A percentile compares a stretch with the other conserved stretches of the same genome.
Evolutionary conservation across 1,284 basidiomycete species (phyloP).

Genomic region (Ganoderma resinaceum): DNA sequence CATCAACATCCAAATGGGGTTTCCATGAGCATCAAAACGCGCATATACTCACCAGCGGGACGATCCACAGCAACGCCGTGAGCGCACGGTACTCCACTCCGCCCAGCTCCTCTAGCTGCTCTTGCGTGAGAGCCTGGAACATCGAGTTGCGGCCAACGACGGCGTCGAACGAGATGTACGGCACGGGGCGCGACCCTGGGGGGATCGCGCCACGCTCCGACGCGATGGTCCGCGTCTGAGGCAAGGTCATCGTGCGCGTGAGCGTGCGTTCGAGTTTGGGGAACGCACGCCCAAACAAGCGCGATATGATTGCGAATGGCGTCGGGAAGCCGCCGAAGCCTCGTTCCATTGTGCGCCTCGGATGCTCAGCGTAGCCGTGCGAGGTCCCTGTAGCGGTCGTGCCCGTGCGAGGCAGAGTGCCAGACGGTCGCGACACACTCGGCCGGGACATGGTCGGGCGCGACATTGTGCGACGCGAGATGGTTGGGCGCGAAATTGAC

Average conservation of each 20-base stretch:
- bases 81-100: constrained; percentile 94
- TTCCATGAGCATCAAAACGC: background rate
- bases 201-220: constrained; percentile 40
- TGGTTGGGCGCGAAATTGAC: constrained; percentile 28
- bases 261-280: constrained; percentile 38
- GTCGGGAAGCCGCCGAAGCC: constrained; percentile 92
- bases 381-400: constrained; percentile 23
- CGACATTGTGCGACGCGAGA: constrained; percentile 29
- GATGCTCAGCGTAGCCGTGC: constrained; percentile 25
- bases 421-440: constrained; percentile 20
- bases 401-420: constrained; percentile 26
- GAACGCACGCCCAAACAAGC: constrained; percentile 36
- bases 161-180: constrained; percentile 90
- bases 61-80: constrained; percentile 80
- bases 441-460: constrained; percentile 25
- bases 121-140: constrained; percentile 81
- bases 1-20: constrained; percentile 5
- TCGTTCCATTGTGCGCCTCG: constrained; percentile 46
- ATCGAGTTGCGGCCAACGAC: constrained; percentile 89
- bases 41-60: constrained; percentile 48
- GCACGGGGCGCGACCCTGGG: constrained; percentile 60
- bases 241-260: constrained; percentile 40
- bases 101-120: constrained; percentile 91
- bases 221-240: constrained; percentile 40
- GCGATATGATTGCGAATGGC: constrained; percentile 64